Evolutionary conservation across 345 rosid species (phyloP).

Genomic region (Hibiscus tridactylites): DNA sequence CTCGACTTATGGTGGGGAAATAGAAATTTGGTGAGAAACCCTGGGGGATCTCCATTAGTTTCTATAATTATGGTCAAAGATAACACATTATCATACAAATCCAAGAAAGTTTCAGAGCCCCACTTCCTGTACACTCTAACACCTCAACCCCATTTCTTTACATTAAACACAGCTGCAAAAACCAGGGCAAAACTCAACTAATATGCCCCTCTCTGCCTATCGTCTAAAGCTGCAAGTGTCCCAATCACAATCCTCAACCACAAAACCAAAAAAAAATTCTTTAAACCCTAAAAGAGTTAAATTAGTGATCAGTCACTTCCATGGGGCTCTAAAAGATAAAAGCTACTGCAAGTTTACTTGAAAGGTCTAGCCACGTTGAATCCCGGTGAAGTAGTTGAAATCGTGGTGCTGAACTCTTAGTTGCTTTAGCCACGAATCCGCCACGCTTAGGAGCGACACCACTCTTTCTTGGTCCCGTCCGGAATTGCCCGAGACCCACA

Average conservation of each 20-base stretch:
- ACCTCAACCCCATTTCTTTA: conserved; percentile 6
- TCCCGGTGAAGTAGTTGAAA: conserved; percentile 78
- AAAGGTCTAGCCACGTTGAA: conserved; percentile 46
- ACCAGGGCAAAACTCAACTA: conserved; percentile 6
- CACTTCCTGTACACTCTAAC: conserved; percentile 3
- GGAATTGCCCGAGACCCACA: conserved; percentile 73
- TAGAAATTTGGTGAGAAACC: not conserved
- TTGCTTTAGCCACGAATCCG: conserved; percentile 98
- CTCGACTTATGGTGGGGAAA: no score
- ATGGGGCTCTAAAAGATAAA: not conserved
- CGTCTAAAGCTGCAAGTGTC: conserved; percentile 6
- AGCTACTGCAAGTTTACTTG: conserved; percentile 2
- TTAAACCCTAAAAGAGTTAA: conserved; percentile 9
- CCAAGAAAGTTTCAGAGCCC: not conserved
- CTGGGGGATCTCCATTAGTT: not conserved
- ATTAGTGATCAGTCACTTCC: conserved; percentile 8
- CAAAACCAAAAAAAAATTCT: not conserved
- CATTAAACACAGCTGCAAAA: conserved; percentile 5
- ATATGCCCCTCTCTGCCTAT: not conserved
- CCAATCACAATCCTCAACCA: conserved; percentile 12
- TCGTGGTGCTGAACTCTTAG: conserved; percentile 94
- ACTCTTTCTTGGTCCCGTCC: conserved; percentile 84
- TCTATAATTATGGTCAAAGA: conserved; percentile 6
- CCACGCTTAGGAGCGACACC: conserved; percentile 73
- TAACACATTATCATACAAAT: conserved; percentile 11